Evolutionary conservation across 768 basidiomycete species (phyloP), one percentile per base, ranked within the genome.

Genomic region (Suillus plorans): DNA sequence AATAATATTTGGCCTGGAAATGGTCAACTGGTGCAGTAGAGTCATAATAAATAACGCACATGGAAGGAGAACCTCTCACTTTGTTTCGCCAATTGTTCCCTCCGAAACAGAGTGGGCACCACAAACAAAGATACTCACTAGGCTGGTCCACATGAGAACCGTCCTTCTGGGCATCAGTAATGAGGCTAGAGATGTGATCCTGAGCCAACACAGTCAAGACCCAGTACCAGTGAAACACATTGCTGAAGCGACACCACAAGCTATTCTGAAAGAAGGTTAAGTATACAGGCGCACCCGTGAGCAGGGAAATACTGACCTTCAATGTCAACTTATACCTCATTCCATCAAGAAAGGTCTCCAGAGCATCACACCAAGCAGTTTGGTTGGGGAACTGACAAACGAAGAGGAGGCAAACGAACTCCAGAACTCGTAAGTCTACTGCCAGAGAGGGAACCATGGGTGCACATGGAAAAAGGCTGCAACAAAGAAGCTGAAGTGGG

Each of bases 341-440:
- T 7, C 28, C 57, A 49, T 53, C 55, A 13, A 70, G 52, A 49
- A 67, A 70, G 7, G 44, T 64, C 60, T 70, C 64, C 16, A 70
- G 39, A n/a, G 66, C 64, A 31, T 65, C n/a, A 36, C 66, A 67
- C 50, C 57, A 63, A 6, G 66, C 68, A 34, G 68, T 65, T 36
- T 42, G 53, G 41, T 70, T 70, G 31, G 64, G 68, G 44, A 68
- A 61, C 49, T 67, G 62, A 4, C 53, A 31, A 22, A 65, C 25
- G 50, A 69, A 70, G 2, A 70, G 66, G 12, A 37, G 42, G n/a
- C 12, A 60, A 20, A 69, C 63, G 34, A 79, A 78, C 47, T 76
- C 71, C n/a, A 79, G 62, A 28, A 79, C 69, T 16, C 63, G 67
- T 12, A 78, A 42, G 57, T 78, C 73, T 3, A 80, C 73, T 13